phyloP scores from a whole-genome alignment of 2,329 filamentous ascomycete species.

The Pezicula neosporulosa region DNA sequence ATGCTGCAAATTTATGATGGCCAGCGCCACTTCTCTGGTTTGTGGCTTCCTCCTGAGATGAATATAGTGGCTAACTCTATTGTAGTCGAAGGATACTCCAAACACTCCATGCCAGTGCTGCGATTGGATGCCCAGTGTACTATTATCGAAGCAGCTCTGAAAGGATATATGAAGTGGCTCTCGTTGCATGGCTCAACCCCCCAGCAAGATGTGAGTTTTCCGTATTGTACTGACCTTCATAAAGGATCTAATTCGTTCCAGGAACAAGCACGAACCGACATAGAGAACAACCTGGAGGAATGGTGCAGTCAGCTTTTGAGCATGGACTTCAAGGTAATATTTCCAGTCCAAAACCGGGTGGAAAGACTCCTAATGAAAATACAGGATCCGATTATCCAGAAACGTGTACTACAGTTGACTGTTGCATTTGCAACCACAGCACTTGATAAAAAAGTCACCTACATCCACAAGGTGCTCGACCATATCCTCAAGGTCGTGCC shows the following conservation, averaged over 20 bases:
- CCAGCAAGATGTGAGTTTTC: constrained; percentile 33
- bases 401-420: constrained; percentile 75
- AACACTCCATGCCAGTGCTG: constrained; percentile 69
- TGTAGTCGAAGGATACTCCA: constrained; percentile 55
- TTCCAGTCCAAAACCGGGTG: not conserved
- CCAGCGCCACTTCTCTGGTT: constrained; percentile 63
- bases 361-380: not conserved
- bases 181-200: constrained; percentile 45
- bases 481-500: constrained; percentile 84
- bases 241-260: constrained; percentile 17
- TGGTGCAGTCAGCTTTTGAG: constrained; percentile 73
- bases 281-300: constrained; percentile 62
- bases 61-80: constrained; percentile 1
- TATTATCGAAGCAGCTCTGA: constrained; percentile 82
- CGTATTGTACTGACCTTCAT: not conserved
- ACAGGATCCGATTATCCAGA: constrained; percentile 74
- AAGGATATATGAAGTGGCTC: constrained; percentile 83
- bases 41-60: constrained; percentile 23
- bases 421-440: constrained; percentile 83
- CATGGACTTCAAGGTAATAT: constrained; percentile 60
- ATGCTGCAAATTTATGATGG: constrained; percentile 74
- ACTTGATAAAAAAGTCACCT: constrained; percentile 70
- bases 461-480: constrained; percentile 87
- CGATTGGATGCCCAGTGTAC: constrained; percentile 86
- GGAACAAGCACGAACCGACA: constrained; percentile 48